A percentile compares a stretch with the other conserved stretches of the same genome.
These are phyloP conservation scores for Kodamaea kaohsiungensis DNA, from an alignment of 805 yeast genomes.

Conservation along the genomic window DNA sequence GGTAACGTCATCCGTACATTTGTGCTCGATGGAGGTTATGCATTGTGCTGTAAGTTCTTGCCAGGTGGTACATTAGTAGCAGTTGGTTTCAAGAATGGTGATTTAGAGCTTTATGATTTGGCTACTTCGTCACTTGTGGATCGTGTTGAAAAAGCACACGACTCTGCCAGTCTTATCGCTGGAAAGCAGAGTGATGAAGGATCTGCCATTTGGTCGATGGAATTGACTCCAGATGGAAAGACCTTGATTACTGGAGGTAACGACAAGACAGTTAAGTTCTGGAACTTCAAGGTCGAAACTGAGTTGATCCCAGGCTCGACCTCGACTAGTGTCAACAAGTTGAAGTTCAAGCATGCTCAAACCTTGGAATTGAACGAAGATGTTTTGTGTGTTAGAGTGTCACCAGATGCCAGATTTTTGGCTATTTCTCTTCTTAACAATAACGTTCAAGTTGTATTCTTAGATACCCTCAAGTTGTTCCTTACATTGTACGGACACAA, in stretches of 20 bases:
- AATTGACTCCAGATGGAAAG: constrained; percentile 82
- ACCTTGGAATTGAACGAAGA: constrained; percentile 88
- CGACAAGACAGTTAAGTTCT: constrained; percentile 85
- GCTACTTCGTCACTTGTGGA: constrained; percentile 77
- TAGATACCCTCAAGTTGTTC: constrained; percentile 84
- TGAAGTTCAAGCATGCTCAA: constrained; percentile 70
- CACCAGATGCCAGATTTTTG: constrained; percentile 74
- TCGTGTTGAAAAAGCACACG: constrained; percentile 68
- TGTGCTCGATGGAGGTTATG: constrained; percentile 73
- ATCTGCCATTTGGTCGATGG: constrained; percentile 85
- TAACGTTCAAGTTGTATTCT: constrained; percentile 92
- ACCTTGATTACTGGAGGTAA: constrained; percentile 89
- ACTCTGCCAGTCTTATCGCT: constrained; percentile 9
- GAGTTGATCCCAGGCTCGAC: constrained; percentile 72
- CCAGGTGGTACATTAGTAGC: constrained; percentile 91
- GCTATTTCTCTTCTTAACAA: constrained; percentile 88
- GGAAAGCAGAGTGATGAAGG: constrained; percentile 25
- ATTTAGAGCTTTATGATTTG: constrained; percentile 79
- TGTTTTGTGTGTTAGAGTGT: constrained; percentile 72
- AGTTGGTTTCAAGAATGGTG: constrained; percentile 87
- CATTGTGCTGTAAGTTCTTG: constrained; percentile 73
- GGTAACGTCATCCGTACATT: constrained; percentile 80
- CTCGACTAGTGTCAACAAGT: constrained; percentile 44
- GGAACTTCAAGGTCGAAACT: constrained; percentile 75
- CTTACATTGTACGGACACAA: constrained; percentile 94